phyloP scores from a whole-genome alignment of 306 rosid species.

The Oxytropis ochrocephala region DNA sequence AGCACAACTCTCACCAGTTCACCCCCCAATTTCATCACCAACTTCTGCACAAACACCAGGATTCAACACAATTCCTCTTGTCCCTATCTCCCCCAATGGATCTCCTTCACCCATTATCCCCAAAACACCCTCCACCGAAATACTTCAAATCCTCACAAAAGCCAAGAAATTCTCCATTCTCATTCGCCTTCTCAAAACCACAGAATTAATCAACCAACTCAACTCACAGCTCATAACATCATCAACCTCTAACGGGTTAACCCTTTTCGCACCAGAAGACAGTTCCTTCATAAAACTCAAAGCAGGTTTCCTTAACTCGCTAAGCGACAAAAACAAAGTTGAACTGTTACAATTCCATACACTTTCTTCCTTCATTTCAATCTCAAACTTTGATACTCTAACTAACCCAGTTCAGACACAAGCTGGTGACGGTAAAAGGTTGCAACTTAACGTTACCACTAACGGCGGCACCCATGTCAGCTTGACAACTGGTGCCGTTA shows the following conservation, averaged over 20 bases:
- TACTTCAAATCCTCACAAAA: constrained; percentile 42
- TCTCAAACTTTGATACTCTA: constrained; percentile 55
- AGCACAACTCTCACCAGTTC: constrained; percentile 34
- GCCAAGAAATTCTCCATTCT: constrained; percentile 42
- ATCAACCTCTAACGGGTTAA: constrained; percentile 33
- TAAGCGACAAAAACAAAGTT: constrained; percentile 46
- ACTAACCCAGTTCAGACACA: constrained; percentile 67
- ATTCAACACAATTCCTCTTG: constrained; percentile 25
- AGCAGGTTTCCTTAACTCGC: constrained; percentile 52
- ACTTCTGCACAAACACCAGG: constrained; percentile 22
- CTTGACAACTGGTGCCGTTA: constrained; percentile 55
- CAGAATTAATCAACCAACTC: constrained; percentile 41
- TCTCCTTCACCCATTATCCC: constrained; percentile 34
- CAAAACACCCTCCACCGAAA: constrained; percentile 35
- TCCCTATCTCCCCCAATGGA: constrained; percentile 19
- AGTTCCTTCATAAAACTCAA: constrained; percentile 51
- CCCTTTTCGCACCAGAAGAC: constrained; percentile 62
- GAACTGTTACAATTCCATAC: constrained; percentile 57
- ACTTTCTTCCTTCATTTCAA: constrained; percentile 40
- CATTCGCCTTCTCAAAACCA: constrained; percentile 41
- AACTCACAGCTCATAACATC: constrained; percentile 46
- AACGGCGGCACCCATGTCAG: constrained; percentile 41
- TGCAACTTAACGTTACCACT: constrained; percentile 53
- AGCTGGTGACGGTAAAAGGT: constrained; percentile 48
- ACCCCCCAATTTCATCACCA: constrained; percentile 16